phyloP scores from a whole-genome alignment of 768 basidiomycete species.

The Phanerochaete sordida region DNA sequence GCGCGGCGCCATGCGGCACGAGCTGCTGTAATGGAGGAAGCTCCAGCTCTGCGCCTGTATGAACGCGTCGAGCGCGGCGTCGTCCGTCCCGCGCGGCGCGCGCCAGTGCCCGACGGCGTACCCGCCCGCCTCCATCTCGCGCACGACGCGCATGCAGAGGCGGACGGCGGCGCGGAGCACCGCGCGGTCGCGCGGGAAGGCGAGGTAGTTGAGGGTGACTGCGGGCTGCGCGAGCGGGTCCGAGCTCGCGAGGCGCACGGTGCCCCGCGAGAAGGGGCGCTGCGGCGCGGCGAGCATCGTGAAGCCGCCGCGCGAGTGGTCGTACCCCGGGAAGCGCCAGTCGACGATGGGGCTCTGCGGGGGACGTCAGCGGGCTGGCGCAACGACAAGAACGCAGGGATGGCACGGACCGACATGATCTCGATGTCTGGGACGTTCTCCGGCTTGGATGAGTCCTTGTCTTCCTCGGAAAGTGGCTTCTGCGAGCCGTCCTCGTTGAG shows the following conservation, averaged over 20 bases:
- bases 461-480: neutral
- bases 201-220: neutral
- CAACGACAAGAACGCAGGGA: neutral
- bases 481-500: neutral
- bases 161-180: slow-evolving; percentile 1
- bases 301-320: neutral
- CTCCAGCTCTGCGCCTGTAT: slow-evolving; percentile 5
- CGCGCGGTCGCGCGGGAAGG: neutral
- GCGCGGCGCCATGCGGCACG: slow-evolving; percentile 33
- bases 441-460: neutral
- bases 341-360: neutral
- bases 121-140: neutral
- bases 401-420: slow-evolving; percentile 1
- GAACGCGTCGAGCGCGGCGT: slow-evolving; percentile 14
- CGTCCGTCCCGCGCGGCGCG: neutral
- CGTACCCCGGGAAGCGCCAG: neutral
- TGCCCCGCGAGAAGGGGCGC: slow-evolving; percentile 2
- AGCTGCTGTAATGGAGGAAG: slow-evolving; percentile 25
- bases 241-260: neutral
- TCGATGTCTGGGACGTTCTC: slow-evolving; percentile 10
- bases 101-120: neutral
- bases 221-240: slow-evolving; percentile 1
- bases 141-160: neutral
- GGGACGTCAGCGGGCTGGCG: neutral
- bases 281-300: neutral